Conservation (phyloP, 148 eudicot species). For the Dysphania ambrosioides region DNA sequence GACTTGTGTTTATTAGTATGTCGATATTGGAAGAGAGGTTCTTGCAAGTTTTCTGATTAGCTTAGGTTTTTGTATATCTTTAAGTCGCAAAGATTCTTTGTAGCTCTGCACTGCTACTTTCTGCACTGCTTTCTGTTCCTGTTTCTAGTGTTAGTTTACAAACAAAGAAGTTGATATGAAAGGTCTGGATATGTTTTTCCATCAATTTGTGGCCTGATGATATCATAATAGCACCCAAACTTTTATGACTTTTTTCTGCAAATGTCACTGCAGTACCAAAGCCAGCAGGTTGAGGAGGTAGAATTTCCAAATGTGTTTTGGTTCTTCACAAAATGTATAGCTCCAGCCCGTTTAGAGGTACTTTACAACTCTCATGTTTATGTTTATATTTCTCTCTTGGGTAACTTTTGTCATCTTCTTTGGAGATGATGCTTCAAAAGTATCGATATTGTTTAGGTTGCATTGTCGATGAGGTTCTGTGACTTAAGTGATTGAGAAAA, state of each 20-base stretch:
- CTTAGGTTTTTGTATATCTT: not conserved
- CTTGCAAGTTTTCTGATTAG: not conserved
- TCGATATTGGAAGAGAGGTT: not conserved
- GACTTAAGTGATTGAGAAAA: not conserved
- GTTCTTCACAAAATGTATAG: conserved; percentile 38
- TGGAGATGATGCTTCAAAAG: not conserved
- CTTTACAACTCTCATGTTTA: conserved; percentile 26
- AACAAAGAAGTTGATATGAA: not conserved
- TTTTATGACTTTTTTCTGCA: conserved; percentile 51
- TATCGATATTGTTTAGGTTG: not conserved
- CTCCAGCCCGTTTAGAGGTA: conserved; percentile 44
- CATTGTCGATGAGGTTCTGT: too few relatives aligned
- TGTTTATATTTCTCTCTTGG: conserved; percentile 4
- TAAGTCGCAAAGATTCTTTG: not conserved
- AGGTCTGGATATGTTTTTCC: conserved; percentile 23
- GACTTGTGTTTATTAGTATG: not conserved
- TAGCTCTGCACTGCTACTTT: not conserved
- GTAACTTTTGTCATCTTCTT: not conserved
- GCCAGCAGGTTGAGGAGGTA: conserved; percentile 68
- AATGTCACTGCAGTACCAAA: conserved; percentile 71
- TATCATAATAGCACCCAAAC: conserved; percentile 22
- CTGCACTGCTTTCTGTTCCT: not conserved
- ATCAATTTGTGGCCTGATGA: conserved; percentile 10
- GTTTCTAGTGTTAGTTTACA: not conserved
- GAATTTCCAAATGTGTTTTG: conserved; percentile 38